Evolutionary conservation across 2,329 filamentous ascomycete genomes (phyloP).

Genomic region (Fusarium kyushuense): DNA sequence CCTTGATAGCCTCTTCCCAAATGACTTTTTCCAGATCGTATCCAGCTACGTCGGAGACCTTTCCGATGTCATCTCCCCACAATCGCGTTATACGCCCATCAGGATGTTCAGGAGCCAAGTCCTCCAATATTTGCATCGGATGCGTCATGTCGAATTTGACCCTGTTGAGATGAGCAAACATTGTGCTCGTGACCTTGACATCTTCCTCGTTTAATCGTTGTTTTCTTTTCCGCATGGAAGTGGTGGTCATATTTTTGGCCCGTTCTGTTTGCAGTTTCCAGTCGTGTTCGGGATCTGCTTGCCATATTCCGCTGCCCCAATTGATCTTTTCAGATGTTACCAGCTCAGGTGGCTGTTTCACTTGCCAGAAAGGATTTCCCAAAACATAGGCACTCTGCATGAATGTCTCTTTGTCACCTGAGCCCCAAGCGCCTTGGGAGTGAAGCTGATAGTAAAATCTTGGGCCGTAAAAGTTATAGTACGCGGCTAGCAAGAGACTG

Average conservation of each 20-base stretch:
- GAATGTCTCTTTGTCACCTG: constrained; percentile 45
- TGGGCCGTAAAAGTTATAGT: constrained; percentile 45
- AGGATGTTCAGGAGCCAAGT: constrained; percentile 18
- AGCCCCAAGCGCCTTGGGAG: constrained; percentile 46
- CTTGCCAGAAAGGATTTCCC: constrained; percentile 40
- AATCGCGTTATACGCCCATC: constrained; percentile 28
- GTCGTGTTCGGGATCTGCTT: constrained; percentile 43
- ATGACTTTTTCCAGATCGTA: constrained; percentile 44
- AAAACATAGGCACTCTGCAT: constrained; percentile 38
- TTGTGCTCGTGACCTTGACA: constrained; percentile 25
- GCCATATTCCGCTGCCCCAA: constrained; percentile 45
- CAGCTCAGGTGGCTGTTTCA: constrained; percentile 23
- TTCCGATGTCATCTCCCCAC: constrained; percentile 34
- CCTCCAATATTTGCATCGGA: constrained; percentile 18
- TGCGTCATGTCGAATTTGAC: constrained; percentile 42
- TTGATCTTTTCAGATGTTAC: constrained; percentile 31
- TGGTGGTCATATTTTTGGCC: neutral
- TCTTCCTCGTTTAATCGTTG: neutral
- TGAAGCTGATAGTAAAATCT: constrained; percentile 45
- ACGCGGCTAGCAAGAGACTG: constrained; percentile 39
- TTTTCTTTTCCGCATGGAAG: neutral
- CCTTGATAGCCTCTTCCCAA: constrained; percentile 44
- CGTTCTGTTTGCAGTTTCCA: constrained; percentile 24
- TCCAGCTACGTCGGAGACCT: constrained; percentile 30
- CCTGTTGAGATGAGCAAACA: constrained; percentile 45